Evolutionary conservation across 805 yeast species (phyloP).

Genomic region (Candida vaughaniae): DNA sequence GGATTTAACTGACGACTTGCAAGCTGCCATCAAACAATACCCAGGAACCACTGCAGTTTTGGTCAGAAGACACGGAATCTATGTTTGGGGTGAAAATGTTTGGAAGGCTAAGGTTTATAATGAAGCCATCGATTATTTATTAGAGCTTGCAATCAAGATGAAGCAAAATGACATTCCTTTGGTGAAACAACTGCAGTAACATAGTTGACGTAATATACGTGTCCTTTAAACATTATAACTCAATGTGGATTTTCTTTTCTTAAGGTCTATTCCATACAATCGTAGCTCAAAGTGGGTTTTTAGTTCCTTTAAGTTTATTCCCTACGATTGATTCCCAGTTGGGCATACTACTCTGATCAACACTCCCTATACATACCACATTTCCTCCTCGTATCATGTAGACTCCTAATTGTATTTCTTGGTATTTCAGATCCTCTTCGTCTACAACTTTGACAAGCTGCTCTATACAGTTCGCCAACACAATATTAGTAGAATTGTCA

Average conservation of each 20-base stretch:
- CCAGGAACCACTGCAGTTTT: conserved; percentile 84
- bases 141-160: conserved; percentile 86
- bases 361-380: conserved; percentile 55
- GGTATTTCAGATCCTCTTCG: conserved; percentile 36
- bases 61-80: conserved; percentile 91
- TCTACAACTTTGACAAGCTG: conserved; percentile 46
- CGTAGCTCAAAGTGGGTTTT: conserved; percentile 28
- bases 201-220: conserved; percentile 2
- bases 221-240: too few relatives aligned
- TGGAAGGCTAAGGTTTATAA: conserved; percentile 93
- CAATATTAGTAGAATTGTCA: conserved; percentile 63
- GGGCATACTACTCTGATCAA: conserved; percentile 26
- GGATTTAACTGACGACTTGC: conserved; percentile 66
- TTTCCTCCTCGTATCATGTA: conserved; percentile 58
- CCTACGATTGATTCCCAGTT: conserved; percentile 43
- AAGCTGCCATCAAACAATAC: conserved; percentile 60
- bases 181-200: conserved; percentile 19
- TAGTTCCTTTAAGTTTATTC: conserved; percentile 33
- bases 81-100: conserved; percentile 92
- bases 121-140: conserved; percentile 87
- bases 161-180: conserved; percentile 64
- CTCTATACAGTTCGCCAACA: conserved; percentile 52
- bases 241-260: too few relatives aligned
- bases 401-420: conserved; percentile 46
- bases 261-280: too few relatives aligned